phyloP scores from a whole-genome alignment of 208 protist genomes.

The Porcisia hertigi region DNA sequence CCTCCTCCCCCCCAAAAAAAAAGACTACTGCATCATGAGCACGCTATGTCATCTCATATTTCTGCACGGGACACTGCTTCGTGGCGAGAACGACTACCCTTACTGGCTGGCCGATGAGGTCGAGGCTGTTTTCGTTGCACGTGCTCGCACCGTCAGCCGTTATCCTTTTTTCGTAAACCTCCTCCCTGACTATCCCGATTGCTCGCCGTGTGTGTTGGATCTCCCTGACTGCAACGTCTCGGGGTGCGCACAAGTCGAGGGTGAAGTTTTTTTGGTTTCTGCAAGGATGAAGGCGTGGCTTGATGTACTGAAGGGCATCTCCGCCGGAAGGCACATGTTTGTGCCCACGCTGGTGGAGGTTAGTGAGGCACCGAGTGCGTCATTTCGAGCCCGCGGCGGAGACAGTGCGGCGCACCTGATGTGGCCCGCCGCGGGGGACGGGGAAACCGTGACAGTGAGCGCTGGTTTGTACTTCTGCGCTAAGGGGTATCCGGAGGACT shows the following conservation, averaged over 20 bases:
- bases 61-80: conserved; percentile 74
- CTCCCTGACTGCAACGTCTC: conserved; percentile 30
- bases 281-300: conserved; percentile 59
- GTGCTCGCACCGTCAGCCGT: conserved; percentile 38
- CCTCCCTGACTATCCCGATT: conserved; percentile 30
- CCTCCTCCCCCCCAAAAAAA: no score
- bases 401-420: neutral
- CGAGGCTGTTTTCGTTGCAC: conserved; percentile 49
- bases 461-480: conserved; percentile 56
- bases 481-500: conserved; percentile 49
- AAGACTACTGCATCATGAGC: conserved; percentile 9
- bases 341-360: conserved; percentile 32
- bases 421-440: neutral
- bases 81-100: conserved; percentile 70
- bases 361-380: conserved; percentile 25
- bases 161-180: conserved; percentile 75
- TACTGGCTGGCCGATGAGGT: conserved; percentile 61
- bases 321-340: conserved; percentile 33
- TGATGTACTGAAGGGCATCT: conserved; percentile 56
- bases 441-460: conserved; percentile 6
- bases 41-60: conserved; percentile 42
- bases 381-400: conserved; percentile 11
- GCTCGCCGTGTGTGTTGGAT: conserved; percentile 63
- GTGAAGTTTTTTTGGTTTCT: conserved; percentile 64
- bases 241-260: conserved; percentile 44